These are phyloP conservation scores for Xylariaceae sp. DNA, from an alignment of 2,329 filamentous ascomycete species.

Conservation along the genomic window DNA sequence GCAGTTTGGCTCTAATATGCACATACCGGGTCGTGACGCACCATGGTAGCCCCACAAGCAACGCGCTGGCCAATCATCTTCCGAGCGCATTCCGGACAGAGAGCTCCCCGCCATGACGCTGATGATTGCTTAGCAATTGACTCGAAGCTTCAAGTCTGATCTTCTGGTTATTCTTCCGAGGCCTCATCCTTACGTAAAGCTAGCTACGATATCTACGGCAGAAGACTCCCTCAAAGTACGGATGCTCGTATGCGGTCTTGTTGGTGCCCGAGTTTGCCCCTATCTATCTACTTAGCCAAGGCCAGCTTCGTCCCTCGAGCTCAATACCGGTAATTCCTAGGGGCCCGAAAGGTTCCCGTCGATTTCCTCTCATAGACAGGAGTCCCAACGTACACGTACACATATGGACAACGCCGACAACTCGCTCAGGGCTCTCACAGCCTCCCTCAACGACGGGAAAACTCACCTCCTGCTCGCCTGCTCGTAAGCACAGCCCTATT, in stretches of 20 bases:
- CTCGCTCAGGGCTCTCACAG: constrained; percentile 29
- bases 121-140: neutral
- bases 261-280: too few species aligned
- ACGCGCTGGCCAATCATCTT: constrained; percentile 16
- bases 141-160: neutral
- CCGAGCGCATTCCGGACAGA: constrained; percentile 15
- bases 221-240: too few species aligned
- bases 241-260: too few species aligned
- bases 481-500: constrained; percentile 41
- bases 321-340: too few species aligned
- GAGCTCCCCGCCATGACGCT: constrained; percentile 15
- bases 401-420: constrained; percentile 22
- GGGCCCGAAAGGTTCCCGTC: too few species aligned
- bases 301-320: too few species aligned
- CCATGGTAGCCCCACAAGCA: too few species aligned
- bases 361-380: too few species aligned
- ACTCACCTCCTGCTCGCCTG: constrained; percentile 62
- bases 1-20: too few species aligned
- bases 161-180: neutral
- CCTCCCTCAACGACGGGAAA: constrained; percentile 45
- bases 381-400: neutral
- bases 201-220: neutral
- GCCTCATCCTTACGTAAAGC: neutral
- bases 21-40: too few species aligned
- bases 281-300: too few species aligned